These are phyloP conservation scores for Dysphania ambrosioides DNA, from an alignment of 148 eudicot species.

Conservation along the genomic window DNA sequence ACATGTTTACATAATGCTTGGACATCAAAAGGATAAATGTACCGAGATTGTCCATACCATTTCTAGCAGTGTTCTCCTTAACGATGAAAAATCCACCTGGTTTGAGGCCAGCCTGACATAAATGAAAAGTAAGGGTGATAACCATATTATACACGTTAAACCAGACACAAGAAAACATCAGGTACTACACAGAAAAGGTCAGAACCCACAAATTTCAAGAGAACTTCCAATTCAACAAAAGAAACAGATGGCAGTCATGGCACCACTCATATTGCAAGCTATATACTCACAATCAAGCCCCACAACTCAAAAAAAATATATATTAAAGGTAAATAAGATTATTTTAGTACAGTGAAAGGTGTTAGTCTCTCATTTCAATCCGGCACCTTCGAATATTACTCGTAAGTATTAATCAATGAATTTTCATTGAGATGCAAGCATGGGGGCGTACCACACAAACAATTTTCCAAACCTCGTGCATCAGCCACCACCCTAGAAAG, in stretches of 20 bases:
- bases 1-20: neutral
- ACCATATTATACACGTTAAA: neutral
- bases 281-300: no score
- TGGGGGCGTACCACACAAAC: no score
- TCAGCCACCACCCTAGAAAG: no score
- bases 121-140: neutral
- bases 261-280: neutral
- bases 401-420: no score
- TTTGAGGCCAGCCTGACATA: slow-evolving; percentile 70
- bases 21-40: neutral
- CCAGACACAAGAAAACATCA: neutral
- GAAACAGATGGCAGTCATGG: neutral
- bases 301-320: no score
- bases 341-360: no score
- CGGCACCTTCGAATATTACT: no score
- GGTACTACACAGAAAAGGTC: neutral
- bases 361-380: no score
- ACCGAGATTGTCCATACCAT: slow-evolving; percentile 37
- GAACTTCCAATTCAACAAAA: neutral
- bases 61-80: slow-evolving; percentile 86
- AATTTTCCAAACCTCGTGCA: no score
- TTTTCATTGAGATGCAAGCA: no score
- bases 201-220: no score
- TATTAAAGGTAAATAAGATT: no score
- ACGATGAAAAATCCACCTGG: slow-evolving; percentile 82